Percentiles rank a stretch among this genome's conserved stretches.
These are phyloP conservation scores for Quercus wislizeni DNA, from an alignment of 306 rosid species.

Conservation along the genomic window DNA sequence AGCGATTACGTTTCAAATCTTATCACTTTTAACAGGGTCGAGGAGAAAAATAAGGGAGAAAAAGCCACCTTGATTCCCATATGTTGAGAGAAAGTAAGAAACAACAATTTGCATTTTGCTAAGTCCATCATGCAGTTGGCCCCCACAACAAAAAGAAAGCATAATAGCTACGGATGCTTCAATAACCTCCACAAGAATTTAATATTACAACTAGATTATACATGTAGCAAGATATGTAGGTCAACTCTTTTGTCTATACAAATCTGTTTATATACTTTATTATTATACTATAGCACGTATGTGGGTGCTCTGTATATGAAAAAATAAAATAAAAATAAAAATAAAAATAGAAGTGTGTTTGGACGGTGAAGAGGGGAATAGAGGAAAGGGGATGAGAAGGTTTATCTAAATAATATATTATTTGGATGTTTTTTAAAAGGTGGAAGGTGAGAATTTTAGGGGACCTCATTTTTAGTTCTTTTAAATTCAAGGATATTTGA, in stretches of 20 bases:
- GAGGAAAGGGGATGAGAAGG: too few species aligned
- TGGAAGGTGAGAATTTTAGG: too few species aligned
- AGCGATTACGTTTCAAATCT: neutral
- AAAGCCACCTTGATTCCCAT: too few species aligned
- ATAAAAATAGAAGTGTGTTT: neutral
- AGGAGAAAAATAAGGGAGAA: neutral
- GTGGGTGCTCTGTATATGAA: neutral
- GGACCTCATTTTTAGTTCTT: too few species aligned
- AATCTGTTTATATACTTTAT: neutral
- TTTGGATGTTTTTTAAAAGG: too few species aligned
- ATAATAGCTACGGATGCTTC: slow-evolving; percentile 7
- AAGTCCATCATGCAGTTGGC: slow-evolving; percentile 19
- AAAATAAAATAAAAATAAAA: neutral
- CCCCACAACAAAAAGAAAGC: neutral
- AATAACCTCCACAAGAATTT: slow-evolving; percentile 4
- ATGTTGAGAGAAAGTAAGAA: neutral
- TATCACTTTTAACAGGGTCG: neutral
- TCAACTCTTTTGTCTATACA: slow-evolving; percentile 16
- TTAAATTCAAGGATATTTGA: too few species aligned
- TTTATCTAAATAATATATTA: too few species aligned
- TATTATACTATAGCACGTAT: neutral
- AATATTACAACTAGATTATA: neutral
- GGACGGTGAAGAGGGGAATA: too few species aligned
- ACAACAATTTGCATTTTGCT: neutral
- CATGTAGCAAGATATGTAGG: neutral